Conservation (phyloP, 371 early-diverging fungal species). For the Mortierella sp. region DNA sequence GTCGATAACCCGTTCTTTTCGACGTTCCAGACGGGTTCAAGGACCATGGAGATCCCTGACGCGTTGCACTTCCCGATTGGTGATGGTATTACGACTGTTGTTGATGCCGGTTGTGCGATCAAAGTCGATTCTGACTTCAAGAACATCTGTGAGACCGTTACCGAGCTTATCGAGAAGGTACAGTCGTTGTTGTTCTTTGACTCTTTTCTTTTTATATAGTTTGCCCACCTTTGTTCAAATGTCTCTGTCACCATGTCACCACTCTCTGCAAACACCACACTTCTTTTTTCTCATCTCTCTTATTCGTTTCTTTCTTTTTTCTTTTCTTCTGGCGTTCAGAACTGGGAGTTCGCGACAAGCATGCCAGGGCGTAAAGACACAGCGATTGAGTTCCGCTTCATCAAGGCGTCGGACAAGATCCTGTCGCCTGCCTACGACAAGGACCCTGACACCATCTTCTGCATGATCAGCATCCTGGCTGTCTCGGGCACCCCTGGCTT, state of each 20-base stretch:
- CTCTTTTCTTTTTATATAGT: background rate
- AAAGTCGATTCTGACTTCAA: conserved; percentile 36
- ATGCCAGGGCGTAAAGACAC: conserved; percentile 26
- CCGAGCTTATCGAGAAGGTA: conserved; percentile 26
- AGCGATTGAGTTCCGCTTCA: conserved; percentile 30
- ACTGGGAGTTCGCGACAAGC: conserved; percentile 32
- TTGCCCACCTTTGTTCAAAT: background rate
- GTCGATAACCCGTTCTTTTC: conserved; percentile 42
- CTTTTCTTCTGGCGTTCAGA: conserved; percentile 8
- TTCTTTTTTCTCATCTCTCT: background rate
- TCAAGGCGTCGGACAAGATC: conserved; percentile 33
- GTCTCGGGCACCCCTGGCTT: conserved; percentile 27
- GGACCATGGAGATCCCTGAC: conserved; percentile 22
- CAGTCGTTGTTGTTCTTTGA: background rate
- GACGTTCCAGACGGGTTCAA: conserved; percentile 14
- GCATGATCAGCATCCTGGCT: conserved; percentile 38
- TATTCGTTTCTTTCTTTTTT: background rate
- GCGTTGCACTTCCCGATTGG: conserved; percentile 39
- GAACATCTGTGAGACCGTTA: conserved; percentile 21
- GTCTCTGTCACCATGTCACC: background rate
- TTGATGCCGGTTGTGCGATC: conserved; percentile 23
- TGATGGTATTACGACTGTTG: conserved; percentile 16
- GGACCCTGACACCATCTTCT: conserved; percentile 34
- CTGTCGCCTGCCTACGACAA: conserved; percentile 41
- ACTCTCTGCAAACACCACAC: background rate